Conservation (phyloP, 1,139 yeast genomes). For the Suhomyces bolitotheri region DNA sequence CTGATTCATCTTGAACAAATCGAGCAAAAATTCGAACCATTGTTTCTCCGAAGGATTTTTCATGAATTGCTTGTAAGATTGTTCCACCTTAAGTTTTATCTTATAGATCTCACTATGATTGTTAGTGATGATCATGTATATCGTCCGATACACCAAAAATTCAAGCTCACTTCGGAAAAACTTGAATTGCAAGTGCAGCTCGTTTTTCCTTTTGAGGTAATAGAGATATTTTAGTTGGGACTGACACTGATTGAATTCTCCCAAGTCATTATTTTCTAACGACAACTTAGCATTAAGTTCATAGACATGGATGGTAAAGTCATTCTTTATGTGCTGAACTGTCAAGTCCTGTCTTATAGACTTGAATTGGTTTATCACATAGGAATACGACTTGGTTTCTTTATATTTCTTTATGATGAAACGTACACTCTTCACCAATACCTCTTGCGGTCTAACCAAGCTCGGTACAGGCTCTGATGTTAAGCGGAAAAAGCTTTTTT, state of each 20-base stretch:
- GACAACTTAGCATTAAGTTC: slow-evolving; percentile 90
- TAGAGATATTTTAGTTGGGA: slow-evolving; percentile 72
- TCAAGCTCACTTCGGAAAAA: slow-evolving; percentile 47
- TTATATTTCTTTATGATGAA: slow-evolving; percentile 57
- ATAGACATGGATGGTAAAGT: slow-evolving; percentile 76
- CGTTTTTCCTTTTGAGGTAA: slow-evolving; percentile 23
- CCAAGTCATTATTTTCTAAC: slow-evolving; percentile 76
- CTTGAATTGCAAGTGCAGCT: slow-evolving; percentile 5
- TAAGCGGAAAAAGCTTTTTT: slow-evolving; percentile 76
- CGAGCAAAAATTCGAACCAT: slow-evolving; percentile 16
- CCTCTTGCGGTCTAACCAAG: slow-evolving; percentile 68
- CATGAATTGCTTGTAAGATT: slow-evolving; percentile 10
- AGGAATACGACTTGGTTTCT: slow-evolving; percentile 61
- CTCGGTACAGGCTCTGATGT: slow-evolving; percentile 93
- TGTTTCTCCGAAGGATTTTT: slow-evolving; percentile 4
- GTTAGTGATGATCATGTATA: slow-evolving; percentile 77
- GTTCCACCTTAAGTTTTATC: slow-evolving; percentile 26
- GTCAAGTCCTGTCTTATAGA: slow-evolving; percentile 91
- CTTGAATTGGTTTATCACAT: slow-evolving; percentile 85
- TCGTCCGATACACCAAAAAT: slow-evolving; percentile 71
- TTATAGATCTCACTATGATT: slow-evolving; percentile 54
- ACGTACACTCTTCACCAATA: slow-evolving; percentile 60
- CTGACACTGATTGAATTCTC: slow-evolving; percentile 95
- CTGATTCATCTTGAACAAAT: slow-evolving; percentile 15
- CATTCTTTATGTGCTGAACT: slow-evolving; percentile 83